Conservation (phyloP, 2,329 filamentous ascomycete species). For the Exophiala sp. region DNA sequence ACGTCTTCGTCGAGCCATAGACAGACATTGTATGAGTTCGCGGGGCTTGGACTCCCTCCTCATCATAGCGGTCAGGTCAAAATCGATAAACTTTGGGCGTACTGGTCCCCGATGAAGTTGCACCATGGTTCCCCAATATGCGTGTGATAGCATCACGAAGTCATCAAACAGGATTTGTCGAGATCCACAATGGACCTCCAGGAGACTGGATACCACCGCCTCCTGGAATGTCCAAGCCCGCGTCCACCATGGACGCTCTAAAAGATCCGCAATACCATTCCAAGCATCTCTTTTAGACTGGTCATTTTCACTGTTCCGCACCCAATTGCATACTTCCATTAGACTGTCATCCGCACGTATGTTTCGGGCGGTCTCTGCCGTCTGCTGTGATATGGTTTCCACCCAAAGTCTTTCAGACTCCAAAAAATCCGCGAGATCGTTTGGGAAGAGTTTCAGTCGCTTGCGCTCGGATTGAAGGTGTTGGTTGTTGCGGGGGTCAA, state of each 20-base stretch:
- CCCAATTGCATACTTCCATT: too few relatives aligned
- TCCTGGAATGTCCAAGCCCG: not conserved
- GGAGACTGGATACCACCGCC: not conserved
- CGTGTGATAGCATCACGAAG: not conserved
- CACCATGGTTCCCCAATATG: not conserved
- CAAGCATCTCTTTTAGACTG: not conserved
- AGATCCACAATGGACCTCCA: not conserved
- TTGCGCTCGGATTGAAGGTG: not conserved
- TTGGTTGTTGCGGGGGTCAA: not conserved
- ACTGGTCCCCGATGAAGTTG: not conserved
- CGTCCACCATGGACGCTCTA: not conserved
- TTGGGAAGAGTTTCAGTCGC: not conserved
- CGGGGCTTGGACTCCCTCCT: not conserved
- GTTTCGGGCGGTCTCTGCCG: too few relatives aligned
- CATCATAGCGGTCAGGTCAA: not conserved
- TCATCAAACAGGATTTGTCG: not conserved
- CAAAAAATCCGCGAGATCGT: not conserved
- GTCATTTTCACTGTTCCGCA: too few relatives aligned
- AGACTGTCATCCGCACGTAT: too few relatives aligned
- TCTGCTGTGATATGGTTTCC: not conserved
- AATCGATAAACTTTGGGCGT: not conserved
- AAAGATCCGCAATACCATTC: not conserved
- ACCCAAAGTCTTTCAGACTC: not conserved
- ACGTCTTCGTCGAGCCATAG: not conserved
- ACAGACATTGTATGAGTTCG: not conserved